phyloP scores from a whole-genome alignment of 2,329 filamentous ascomycete genomes.

The Stenocarpella maydis region DNA sequence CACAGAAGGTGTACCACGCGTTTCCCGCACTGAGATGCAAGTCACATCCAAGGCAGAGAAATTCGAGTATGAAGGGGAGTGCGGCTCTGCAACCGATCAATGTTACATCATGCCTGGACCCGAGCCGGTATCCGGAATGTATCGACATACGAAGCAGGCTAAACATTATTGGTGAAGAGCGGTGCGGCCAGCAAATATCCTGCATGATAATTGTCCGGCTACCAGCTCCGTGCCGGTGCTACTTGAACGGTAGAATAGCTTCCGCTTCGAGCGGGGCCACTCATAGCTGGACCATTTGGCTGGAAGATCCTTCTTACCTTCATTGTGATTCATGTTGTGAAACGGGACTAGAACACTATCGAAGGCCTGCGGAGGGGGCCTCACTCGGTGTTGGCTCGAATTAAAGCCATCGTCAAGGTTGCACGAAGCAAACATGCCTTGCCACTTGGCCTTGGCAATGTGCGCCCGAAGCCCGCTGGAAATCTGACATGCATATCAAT shows the following conservation, averaged over 20 bases:
- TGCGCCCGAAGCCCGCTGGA: not conserved
- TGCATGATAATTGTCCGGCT: not conserved
- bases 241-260: not conserved
- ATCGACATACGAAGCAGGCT: not conserved
- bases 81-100: not conserved
- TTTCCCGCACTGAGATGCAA: no score
- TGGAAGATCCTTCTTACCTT: not conserved
- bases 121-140: not conserved
- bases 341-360: not conserved
- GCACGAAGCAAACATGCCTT: not conserved
- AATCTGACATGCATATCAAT: conserved; percentile 16
- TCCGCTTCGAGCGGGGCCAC: not conserved
- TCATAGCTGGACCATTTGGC: not conserved
- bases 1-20: not conserved
- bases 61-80: not conserved
- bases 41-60: not conserved
- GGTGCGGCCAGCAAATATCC: not conserved
- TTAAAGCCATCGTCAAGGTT: not conserved
- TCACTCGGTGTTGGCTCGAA: not conserved
- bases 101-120: not conserved
- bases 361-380: no score
- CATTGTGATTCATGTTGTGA: not conserved
- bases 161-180: not conserved
- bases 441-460: not conserved
- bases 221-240: not conserved